phyloP scores from a whole-genome alignment of 2,329 filamentous ascomycete species.

The Xylaria sp. region DNA sequence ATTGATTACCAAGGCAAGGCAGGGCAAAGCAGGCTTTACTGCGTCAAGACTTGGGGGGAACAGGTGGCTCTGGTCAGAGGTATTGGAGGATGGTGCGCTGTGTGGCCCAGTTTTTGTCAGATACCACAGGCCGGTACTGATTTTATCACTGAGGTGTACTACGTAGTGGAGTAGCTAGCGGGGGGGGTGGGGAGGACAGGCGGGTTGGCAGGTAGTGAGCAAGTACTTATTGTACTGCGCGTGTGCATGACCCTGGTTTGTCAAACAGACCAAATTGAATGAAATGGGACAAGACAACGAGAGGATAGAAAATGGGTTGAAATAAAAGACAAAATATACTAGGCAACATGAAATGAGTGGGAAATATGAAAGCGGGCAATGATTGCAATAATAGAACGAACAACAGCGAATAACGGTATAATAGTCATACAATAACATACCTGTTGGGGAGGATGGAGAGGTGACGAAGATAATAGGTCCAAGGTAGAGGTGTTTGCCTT shows the following conservation, averaged over 20 bases:
- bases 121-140: constrained; percentile 31
- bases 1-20: constrained; percentile 38
- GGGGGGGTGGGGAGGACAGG: constrained; percentile 19
- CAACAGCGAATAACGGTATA: background rate
- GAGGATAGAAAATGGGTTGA: background rate
- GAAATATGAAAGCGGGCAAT: background rate
- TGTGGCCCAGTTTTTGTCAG: constrained; percentile 36
- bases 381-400: background rate
- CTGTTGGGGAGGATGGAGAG: constrained; percentile 20
- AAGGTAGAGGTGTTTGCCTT: constrained; percentile 51
- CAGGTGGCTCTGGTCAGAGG: constrained; percentile 23
- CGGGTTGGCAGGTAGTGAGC: constrained; percentile 7
- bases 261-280: constrained; percentile 5
- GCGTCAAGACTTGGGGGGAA: constrained; percentile 29
- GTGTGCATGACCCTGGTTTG: constrained; percentile 15
- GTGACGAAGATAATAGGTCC: constrained; percentile 42
- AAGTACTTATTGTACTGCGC: constrained; percentile 3
- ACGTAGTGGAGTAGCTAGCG: constrained; percentile 10
- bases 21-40: constrained; percentile 34
- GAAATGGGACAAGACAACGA: background rate
- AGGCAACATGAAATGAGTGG: background rate
- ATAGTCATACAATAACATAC: constrained; percentile 15
- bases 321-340: constrained; percentile 1
- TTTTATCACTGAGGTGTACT: constrained; percentile 23
- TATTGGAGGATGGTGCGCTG: constrained; percentile 30